phyloP scores from a whole-genome alignment of 148 eudicot species.

The Rhododendron henanense region DNA sequence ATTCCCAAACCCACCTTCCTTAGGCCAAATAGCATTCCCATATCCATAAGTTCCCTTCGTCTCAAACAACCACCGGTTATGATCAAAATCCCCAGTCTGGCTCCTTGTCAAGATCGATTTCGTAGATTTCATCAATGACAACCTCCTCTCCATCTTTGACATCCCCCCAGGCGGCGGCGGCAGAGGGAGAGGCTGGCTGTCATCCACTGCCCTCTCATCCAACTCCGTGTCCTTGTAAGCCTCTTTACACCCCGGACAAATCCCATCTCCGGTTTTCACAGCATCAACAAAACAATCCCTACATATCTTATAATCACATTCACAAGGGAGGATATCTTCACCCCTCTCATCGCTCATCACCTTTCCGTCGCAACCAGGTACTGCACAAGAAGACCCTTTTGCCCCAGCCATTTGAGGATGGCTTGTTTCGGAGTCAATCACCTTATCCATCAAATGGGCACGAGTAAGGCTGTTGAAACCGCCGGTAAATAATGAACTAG shows the following conservation, averaged over 20 bases:
- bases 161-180: constrained; percentile 46
- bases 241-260: constrained; percentile 95
- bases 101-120: constrained; percentile 61
- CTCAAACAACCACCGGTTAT: constrained; percentile 93
- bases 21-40: constrained; percentile 96
- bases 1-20: constrained; percentile 51
- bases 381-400: constrained; percentile 77
- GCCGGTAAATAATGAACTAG: constrained; percentile 85
- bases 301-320: constrained; percentile 94
- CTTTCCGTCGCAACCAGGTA: constrained; percentile 88
- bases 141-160: constrained; percentile 70
- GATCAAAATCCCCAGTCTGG: constrained; percentile 76
- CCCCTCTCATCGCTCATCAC: constrained; percentile 94
- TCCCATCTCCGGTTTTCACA: constrained; percentile 70
- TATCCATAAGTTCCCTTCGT: constrained; percentile 95
- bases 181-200: constrained; percentile 43
- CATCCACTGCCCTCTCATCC: constrained; percentile 52
- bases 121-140: constrained; percentile 78
- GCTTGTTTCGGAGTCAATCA: constrained; percentile 70
- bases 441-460: constrained; percentile 95
- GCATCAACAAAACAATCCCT: constrained; percentile 85
- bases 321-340: constrained; percentile 84
- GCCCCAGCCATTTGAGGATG: constrained; percentile 99
- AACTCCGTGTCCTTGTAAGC: constrained; percentile 68
- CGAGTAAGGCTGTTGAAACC: constrained; percentile 87